Evolutionary conservation across 2,329 filamentous ascomycete genomes (phyloP).

Genomic region (Aspergillus japonicus): DNA sequence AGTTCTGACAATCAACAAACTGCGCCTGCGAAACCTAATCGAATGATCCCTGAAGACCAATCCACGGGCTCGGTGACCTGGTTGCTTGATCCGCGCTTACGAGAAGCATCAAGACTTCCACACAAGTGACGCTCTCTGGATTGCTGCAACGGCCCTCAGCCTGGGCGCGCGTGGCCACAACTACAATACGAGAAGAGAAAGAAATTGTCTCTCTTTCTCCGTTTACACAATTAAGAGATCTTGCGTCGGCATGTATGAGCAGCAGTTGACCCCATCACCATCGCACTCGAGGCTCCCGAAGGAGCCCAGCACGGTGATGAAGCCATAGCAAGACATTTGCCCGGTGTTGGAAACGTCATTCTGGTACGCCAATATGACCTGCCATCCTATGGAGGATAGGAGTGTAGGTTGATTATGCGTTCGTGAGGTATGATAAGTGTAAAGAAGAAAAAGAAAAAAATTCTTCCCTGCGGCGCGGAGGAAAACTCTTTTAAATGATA

Average conservation of each 20-base stretch:
- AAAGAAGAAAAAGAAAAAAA: constrained; percentile 28
- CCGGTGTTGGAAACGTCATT: constrained; percentile 27
- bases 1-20: not conserved
- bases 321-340: constrained; percentile 29
- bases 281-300: constrained; percentile 26
- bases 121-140: not conserved
- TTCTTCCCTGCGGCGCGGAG: constrained; percentile 7
- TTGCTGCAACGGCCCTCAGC: not conserved
- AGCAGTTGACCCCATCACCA: constrained; percentile 40
- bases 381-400: constrained; percentile 43
- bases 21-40: not conserved
- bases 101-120: too few relatives aligned
- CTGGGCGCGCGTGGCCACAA: not conserved
- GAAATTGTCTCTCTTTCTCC: not conserved
- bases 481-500: constrained; percentile 11
- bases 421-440: constrained; percentile 44
- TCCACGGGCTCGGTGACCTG: not conserved
- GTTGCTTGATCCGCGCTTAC: not conserved
- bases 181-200: not conserved
- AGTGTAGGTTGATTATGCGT: constrained; percentile 53
- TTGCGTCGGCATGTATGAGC: constrained; percentile 35
- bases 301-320: constrained; percentile 31
- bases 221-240: not conserved
- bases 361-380: constrained; percentile 52
- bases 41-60: not conserved